Conservation (phyloP, 129 eudicot genomes). For the Ambrosia artemisiifolia region DNA sequence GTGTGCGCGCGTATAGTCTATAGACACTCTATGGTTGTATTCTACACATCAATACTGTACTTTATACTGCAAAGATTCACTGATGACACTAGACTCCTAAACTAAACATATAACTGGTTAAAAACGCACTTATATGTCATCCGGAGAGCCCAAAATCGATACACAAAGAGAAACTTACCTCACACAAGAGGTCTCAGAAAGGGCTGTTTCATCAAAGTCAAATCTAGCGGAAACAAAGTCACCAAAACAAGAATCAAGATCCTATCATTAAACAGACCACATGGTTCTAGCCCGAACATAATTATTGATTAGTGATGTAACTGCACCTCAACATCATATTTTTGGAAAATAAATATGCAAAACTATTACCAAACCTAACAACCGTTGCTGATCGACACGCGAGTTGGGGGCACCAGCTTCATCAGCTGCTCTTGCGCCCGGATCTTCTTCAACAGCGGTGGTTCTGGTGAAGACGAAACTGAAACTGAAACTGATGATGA, state of each 20-base stretch:
- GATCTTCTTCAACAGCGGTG: constrained; percentile 65
- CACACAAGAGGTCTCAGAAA: constrained; percentile 9
- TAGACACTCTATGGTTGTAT: not conserved
- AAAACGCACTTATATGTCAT: not conserved
- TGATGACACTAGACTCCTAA: not conserved
- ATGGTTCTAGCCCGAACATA: constrained; percentile 22
- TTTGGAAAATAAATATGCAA: constrained; percentile 27
- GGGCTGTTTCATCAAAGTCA: constrained; percentile 19
- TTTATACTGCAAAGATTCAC: not conserved
- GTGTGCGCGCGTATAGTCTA: no score
- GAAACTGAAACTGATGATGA: constrained; percentile 46
- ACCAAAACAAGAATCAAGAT: constrained; percentile 27
- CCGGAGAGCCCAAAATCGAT: not conserved
- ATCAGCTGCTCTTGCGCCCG: constrained; percentile 60
- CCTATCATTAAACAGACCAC: constrained; percentile 27
- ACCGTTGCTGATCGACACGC: constrained; percentile 31
- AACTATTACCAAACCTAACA: constrained; percentile 30
- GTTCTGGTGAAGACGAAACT: constrained; percentile 65
- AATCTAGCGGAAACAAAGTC: constrained; percentile 17
- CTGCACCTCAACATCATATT: constrained; percentile 32
- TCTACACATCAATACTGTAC: constrained; percentile 2
- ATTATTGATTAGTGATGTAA: constrained; percentile 31
- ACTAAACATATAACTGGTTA: not conserved
- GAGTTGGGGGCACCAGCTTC: constrained; percentile 50
- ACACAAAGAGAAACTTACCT: not conserved